Evolutionary conservation across 495 filamentous ascomycete genomes (phyloP).

Genomic region (Tuber microsphaerosporum): DNA sequence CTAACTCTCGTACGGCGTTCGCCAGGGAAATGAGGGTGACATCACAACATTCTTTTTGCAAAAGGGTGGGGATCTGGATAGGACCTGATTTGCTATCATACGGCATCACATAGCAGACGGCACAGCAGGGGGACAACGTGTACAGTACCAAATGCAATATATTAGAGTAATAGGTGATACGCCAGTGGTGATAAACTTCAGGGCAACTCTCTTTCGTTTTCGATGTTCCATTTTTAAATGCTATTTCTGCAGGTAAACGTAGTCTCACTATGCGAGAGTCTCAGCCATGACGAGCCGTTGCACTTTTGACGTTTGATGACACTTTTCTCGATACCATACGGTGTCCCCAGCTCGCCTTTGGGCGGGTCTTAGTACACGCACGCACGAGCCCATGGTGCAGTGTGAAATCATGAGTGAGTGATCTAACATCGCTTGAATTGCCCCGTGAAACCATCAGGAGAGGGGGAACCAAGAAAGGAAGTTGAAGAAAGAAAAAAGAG

Average conservation of each 20-base stretch:
- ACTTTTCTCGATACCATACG: neutral
- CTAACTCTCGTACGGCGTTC: neutral
- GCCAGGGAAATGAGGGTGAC: too few species aligned
- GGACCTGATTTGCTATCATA: neutral
- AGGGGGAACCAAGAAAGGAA: neutral
- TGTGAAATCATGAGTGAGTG: neutral
- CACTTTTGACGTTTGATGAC: neutral
- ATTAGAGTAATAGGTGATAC: neutral
- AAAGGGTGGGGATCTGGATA: neutral
- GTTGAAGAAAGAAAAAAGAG: neutral
- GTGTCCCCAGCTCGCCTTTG: neutral
- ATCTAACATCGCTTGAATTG: neutral
- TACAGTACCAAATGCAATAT: neutral
- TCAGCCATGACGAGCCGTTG: neutral
- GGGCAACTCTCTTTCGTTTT: neutral
- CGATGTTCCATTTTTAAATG: neutral
- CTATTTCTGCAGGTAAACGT: neutral
- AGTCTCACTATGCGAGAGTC: neutral
- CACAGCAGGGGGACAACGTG: neutral
- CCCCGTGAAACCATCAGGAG: neutral
- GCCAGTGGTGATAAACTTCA: neutral
- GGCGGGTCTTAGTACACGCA: neutral
- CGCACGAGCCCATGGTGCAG: neutral
- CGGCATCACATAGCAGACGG: neutral
- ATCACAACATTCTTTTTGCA: neutral